A percentile compares a stretch with the other conserved stretches of the same genome.
Conservation (phyloP, 768 basidiomycete genomes). For the Lactarius psammicola region DNA sequence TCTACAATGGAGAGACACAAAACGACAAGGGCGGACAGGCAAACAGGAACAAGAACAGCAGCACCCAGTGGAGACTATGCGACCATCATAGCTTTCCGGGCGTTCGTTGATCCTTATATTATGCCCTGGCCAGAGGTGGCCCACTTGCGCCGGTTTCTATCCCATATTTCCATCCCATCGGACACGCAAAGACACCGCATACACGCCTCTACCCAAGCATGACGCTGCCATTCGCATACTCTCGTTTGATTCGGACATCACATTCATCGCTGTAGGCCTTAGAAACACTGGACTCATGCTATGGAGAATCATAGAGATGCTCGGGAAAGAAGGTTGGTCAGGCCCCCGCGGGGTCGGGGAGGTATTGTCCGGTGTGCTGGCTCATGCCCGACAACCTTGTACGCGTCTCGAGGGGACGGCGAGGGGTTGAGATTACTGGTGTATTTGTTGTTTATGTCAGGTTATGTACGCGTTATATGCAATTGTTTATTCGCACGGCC, state of each 20-base stretch:
- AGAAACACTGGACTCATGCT: conserved; percentile 4
- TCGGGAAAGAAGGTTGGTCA: conserved; percentile 9
- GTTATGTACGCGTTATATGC: conserved; percentile 21
- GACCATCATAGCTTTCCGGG: conserved; percentile 10
- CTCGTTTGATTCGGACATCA: conserved; percentile 5
- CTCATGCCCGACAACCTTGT: neutral
- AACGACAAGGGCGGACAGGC: conserved; percentile 11
- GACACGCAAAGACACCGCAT: conserved; percentile 5
- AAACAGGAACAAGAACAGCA: conserved; percentile 17
- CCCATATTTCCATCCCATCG: conserved; percentile 7
- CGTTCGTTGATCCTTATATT: neutral
- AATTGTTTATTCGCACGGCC: neutral
- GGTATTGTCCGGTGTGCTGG: conserved; percentile 15
- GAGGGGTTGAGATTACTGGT: neutral
- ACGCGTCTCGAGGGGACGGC: neutral
- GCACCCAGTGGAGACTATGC: conserved; percentile 20
- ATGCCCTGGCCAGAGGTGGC: neutral
- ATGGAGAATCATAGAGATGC: conserved; percentile 6
- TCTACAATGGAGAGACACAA: conserved; percentile 32
- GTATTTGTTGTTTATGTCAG: neutral
- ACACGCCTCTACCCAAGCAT: conserved; percentile 10
- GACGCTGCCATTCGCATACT: neutral
- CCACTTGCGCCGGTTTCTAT: conserved; percentile 12
- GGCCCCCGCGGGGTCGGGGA: conserved; percentile 9
- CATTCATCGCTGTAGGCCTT: conserved; percentile 2